A percentile compares a stretch with the other conserved stretches of the same genome.
phyloP scores from a whole-genome alignment of 148 eudicot species.

The Vaccinium myrtillus region DNA sequence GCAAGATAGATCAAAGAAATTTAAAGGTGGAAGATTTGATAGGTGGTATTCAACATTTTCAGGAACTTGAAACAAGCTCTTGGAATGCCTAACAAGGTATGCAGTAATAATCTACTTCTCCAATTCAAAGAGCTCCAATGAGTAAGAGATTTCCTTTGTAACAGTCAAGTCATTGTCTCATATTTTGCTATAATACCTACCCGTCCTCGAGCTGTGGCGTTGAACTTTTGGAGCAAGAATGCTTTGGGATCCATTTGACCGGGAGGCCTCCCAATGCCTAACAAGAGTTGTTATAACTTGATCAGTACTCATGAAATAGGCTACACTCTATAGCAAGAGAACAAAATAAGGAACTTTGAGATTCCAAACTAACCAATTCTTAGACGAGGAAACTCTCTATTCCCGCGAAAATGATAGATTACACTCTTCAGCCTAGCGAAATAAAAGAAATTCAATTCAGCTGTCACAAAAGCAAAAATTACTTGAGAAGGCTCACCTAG shows the following conservation, averaged over 20 bases:
- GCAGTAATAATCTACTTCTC: neutral
- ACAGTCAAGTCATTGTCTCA: neutral
- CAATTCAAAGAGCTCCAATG: neutral
- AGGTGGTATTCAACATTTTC: neutral
- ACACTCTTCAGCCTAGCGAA: slow-evolving; percentile 74
- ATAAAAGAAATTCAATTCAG: neutral
- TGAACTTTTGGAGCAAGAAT: slow-evolving; percentile 86
- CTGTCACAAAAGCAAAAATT: neutral
- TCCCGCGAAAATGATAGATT: slow-evolving; percentile 75
- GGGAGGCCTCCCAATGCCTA: slow-evolving; percentile 95
- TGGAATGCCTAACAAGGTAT: neutral
- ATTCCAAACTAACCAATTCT: slow-evolving; percentile 66
- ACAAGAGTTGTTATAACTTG: slow-evolving; percentile 13
- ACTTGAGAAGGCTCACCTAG: neutral
- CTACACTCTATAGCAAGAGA: slow-evolving; percentile 14
- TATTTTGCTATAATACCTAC: slow-evolving; percentile 35
- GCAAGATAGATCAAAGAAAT: neutral
- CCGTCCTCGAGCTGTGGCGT: slow-evolving; percentile 67
- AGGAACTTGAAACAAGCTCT: neutral
- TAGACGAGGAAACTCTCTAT: slow-evolving; percentile 71
- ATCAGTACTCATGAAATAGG: slow-evolving; percentile 12
- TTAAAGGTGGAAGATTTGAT: neutral
- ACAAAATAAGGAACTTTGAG: slow-evolving; percentile 5
- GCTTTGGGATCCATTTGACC: slow-evolving; percentile 99
- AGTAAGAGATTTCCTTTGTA: neutral